A percentile compares a stretch with the other conserved stretches of the same genome.
Evolutionary conservation across 169 alveolate species (phyloP).

Genomic region (Plasmodium fragile): DNA sequence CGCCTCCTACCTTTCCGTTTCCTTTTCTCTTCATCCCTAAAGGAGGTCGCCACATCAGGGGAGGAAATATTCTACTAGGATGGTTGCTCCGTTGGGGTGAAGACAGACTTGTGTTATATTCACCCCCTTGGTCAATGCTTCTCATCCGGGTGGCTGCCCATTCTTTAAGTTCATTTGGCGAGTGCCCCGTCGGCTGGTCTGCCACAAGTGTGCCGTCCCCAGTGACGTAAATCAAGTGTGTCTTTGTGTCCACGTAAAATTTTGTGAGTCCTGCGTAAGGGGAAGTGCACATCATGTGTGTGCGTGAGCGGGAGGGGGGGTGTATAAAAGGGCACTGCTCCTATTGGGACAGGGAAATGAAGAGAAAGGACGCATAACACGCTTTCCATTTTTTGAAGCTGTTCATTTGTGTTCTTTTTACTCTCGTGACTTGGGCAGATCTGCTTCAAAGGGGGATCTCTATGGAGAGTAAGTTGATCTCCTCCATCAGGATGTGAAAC

Average conservation of each 20-base stretch:
- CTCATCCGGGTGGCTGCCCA: not conserved
- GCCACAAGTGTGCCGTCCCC: not conserved
- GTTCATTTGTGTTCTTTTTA: too few species aligned
- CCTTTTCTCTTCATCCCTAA: not conserved
- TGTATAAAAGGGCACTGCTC: not conserved
- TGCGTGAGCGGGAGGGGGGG: not conserved
- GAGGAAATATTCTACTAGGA: not conserved
- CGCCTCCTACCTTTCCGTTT: not conserved
- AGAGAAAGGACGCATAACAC: not conserved
- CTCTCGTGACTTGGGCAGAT: not conserved
- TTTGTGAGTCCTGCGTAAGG: not conserved
- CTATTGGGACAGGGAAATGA: not conserved
- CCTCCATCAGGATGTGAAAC: not conserved
- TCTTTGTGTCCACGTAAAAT: not conserved
- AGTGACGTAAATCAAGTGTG: not conserved
- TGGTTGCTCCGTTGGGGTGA: slow-evolving; percentile 10
- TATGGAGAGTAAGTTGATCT: not conserved
- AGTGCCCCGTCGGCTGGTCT: not conserved
- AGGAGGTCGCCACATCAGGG: not conserved
- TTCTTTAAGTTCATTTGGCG: not conserved
- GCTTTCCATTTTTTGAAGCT: not conserved
- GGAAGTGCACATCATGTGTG: not conserved
- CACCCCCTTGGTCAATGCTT: not conserved
- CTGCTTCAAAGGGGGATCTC: not conserved
- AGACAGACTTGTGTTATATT: not conserved